A percentile compares a stretch with the other conserved stretches of the same genome.
Evolutionary conservation across 2,329 filamentous ascomycete species (phyloP).

Genomic region (Talaromyces sp.): DNA sequence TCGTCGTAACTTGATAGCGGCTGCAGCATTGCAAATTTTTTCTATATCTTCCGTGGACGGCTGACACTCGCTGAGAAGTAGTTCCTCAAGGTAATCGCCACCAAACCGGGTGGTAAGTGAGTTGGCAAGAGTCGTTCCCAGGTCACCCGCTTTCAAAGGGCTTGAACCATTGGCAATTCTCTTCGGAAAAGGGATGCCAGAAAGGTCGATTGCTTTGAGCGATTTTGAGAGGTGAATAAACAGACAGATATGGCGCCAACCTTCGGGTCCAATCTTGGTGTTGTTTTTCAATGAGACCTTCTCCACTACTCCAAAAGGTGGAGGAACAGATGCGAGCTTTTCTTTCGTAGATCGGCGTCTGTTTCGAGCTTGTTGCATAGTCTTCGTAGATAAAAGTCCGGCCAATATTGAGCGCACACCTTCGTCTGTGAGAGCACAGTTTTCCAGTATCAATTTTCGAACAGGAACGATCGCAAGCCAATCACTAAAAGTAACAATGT

Average conservation of each 20-base stretch:
- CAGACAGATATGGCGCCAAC: conserved; percentile 85
- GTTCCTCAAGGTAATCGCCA: conserved; percentile 71
- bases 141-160: conserved; percentile 42
- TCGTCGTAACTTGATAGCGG: conserved; percentile 70
- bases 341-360: conserved; percentile 43
- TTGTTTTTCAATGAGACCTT: conserved; percentile 88
- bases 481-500: conserved; percentile 84
- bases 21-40: conserved; percentile 75
- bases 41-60: conserved; percentile 68
- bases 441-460: conserved; percentile 78
- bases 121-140: conserved; percentile 66
- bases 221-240: conserved; percentile 89
- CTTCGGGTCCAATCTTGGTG: conserved; percentile 72
- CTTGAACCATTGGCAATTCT: conserved; percentile 25
- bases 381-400: conserved; percentile 76
- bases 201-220: conserved; percentile 80
- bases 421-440: conserved; percentile 82
- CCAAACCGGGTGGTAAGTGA: conserved; percentile 73
- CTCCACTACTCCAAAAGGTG: conserved; percentile 67
- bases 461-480: conserved; percentile 92
- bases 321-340: conserved; percentile 33
- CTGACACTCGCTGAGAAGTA: conserved; percentile 77
- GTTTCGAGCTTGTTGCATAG: conserved; percentile 55
- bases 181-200: conserved; percentile 73
- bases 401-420: conserved; percentile 82